Percentiles rank a stretch among this genome's conserved stretches.
phyloP scores from a whole-genome alignment of 2,329 filamentous ascomycete genomes.

The Sclerotinia borealis region DNA sequence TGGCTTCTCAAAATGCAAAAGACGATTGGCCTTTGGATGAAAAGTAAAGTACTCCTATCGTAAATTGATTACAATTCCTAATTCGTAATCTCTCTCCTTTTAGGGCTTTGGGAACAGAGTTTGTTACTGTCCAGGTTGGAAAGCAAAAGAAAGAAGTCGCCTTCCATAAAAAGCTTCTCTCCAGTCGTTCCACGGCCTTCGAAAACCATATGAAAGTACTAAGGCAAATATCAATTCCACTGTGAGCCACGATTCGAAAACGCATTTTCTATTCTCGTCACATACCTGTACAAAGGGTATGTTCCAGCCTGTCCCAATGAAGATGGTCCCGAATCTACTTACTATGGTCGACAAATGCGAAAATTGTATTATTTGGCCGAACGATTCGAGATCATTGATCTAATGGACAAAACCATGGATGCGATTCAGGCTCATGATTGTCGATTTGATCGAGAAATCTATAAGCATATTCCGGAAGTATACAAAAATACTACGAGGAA shows the following conservation, averaged over 20 bases:
- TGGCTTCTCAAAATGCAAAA: neutral
- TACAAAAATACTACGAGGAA: constrained; percentile 5
- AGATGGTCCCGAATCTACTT: neutral
- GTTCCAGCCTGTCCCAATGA: constrained; percentile 1
- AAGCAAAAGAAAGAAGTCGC: constrained; percentile 6
- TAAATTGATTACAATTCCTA: neutral
- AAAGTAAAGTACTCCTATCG: neutral
- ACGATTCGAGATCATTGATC: constrained; percentile 8
- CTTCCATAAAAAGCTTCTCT: constrained; percentile 11
- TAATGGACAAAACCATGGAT: constrained; percentile 13
- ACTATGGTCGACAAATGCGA: constrained; percentile 2
- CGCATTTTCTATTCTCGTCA: constrained; percentile 8
- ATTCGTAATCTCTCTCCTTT: too few species aligned
- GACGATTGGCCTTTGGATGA: constrained; percentile 10
- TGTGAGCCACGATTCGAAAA: constrained; percentile 9
- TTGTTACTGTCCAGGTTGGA: constrained; percentile 8
- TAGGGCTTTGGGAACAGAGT: constrained; percentile 4
- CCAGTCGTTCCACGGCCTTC: constrained; percentile 10
- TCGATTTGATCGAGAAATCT: neutral
- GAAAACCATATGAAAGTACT: constrained; percentile 5
- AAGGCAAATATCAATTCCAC: constrained; percentile 9
- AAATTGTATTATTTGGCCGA: constrained; percentile 9
- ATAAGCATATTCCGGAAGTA: constrained; percentile 1
- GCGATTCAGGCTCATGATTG: constrained; percentile 1
- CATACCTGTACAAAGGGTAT: constrained; percentile 10